Evolutionary conservation across 345 rosid species (phyloP), one percentile per base, ranked within the genome.

Genomic region (Moringa oleifera): DNA sequence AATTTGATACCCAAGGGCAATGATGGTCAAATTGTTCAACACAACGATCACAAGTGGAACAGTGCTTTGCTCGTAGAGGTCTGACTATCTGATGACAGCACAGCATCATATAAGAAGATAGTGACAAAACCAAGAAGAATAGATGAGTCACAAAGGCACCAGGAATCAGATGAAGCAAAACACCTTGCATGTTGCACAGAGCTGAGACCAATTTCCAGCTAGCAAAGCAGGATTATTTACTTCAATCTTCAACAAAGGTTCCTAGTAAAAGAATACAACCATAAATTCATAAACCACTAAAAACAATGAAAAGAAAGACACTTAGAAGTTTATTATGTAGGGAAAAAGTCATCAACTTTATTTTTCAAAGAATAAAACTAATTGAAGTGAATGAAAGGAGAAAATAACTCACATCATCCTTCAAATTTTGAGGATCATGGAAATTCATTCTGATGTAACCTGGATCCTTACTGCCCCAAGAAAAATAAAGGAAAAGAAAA

Each of bases 1-100:
- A 94, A 73, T 94, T 90, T 68, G 99, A 90, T 25, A 94, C 93
- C 96, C 96, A 94, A 37, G 99, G 99, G 69, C 96, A 94, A 68
- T 94, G 99, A 77, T 94, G 99, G 65, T 94, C 99, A 81, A 94
- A 94, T 70, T 94, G 99, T 69, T 94, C 95, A 53, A 94, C 97
- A 79, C 97, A 94, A 51, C 95, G 91, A 70, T 87, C 84, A 67
- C 97, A 94, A 41, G 91, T 84, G 64, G 95, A 88, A 67, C 99
- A 94, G 75, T 94, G 99, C 82, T 90, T 88, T 5, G 99, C 99
- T 59, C 99, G 99, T 64, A 86, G 83, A 69, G 99, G 96, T 77
- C 96, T 85, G 63, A 94, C 93, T 66, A 94, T 94, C 97, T 94
- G 79, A 55, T 65, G 37, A 55, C 19, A 65, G 20, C 15, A 65